Percentiles rank a stretch among this genome's conserved stretches.
These are phyloP conservation scores for Aureobasidium zeae DNA, from an alignment of 2,329 filamentous ascomycete species.

Conservation along the genomic window DNA sequence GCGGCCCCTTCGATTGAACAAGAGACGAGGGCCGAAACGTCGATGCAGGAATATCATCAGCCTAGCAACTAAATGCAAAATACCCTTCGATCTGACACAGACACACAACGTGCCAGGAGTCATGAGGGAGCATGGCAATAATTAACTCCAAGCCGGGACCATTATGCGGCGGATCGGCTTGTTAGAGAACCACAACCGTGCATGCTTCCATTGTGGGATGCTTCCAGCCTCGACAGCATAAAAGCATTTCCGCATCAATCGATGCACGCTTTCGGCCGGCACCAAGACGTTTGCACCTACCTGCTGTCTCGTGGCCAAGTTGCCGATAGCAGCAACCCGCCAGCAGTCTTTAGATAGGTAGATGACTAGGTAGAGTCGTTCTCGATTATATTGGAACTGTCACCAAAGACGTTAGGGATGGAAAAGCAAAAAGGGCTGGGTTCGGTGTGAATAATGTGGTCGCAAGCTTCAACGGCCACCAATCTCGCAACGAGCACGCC, in stretches of 20 bases:
- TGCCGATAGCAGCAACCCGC: conserved; percentile 1
- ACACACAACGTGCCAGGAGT: conserved; percentile 14
- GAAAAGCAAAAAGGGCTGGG: conserved; percentile 13
- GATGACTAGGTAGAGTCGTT: conserved; percentile 7
- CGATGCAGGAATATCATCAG: conserved; percentile 14
- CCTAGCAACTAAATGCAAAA: conserved; percentile 15
- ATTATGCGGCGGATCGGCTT: conserved; percentile 1
- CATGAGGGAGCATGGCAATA: conserved; percentile 17
- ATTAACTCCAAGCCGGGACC: conserved; percentile 15
- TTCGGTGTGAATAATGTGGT: conserved; percentile 7
- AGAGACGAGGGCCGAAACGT: conserved; percentile 11
- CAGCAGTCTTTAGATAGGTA: neutral
- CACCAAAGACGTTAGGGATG: conserved; percentile 10
- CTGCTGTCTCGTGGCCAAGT: conserved; percentile 12
- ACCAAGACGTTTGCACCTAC: conserved; percentile 14
- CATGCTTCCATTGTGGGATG: conserved; percentile 15
- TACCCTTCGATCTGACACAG: conserved; percentile 16
- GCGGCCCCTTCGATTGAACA: conserved; percentile 13
- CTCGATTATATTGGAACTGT: conserved; percentile 12
- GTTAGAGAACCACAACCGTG: conserved; percentile 15
- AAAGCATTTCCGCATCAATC: conserved; percentile 7
- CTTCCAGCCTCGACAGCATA: conserved; percentile 3
- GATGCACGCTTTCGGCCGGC: conserved; percentile 12
- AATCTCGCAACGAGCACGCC: conserved; percentile 12
- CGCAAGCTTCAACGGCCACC: conserved; percentile 12